phyloP scores from a whole-genome alignment of 2,329 filamentous ascomycete genomes.

The Aspergillus fijiensis region DNA sequence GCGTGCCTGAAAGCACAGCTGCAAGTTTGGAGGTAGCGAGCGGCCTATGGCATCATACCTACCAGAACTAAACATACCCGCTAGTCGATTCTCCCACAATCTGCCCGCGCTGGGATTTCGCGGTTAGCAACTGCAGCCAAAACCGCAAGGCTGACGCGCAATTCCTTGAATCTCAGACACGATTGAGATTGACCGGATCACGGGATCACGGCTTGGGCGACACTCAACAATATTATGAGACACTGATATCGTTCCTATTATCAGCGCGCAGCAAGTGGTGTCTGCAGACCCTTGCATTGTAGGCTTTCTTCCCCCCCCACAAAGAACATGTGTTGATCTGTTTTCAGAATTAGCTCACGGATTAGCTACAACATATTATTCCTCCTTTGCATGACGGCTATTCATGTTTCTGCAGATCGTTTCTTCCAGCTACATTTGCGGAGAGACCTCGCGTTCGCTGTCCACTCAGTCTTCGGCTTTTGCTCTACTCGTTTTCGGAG shows the following conservation, averaged over 20 bases:
- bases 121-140: not conserved
- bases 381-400: not conserved
- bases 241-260: not conserved
- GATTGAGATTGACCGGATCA: not conserved
- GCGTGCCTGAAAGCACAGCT: not conserved
- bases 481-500: not conserved
- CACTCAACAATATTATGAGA: not conserved
- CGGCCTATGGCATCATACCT: constrained; percentile 8
- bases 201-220: not conserved
- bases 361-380: not conserved
- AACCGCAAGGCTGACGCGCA: not conserved
- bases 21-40: not conserved
- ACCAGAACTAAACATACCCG: constrained; percentile 5
- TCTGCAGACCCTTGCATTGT: not conserved
- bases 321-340: not conserved
- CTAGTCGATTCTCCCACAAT: not conserved
- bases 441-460: not conserved
- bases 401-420: not conserved
- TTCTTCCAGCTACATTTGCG: not conserved
- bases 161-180: not conserved
- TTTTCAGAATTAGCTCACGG: not conserved
- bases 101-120: constrained; percentile 1
- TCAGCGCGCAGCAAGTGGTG: not conserved
- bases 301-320: not conserved
- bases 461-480: not conserved